Evolutionary conservation across 257 asterid genomes (phyloP), one percentile per base, ranked within the genome.

Genomic region (Thymus mandschuricus): DNA sequence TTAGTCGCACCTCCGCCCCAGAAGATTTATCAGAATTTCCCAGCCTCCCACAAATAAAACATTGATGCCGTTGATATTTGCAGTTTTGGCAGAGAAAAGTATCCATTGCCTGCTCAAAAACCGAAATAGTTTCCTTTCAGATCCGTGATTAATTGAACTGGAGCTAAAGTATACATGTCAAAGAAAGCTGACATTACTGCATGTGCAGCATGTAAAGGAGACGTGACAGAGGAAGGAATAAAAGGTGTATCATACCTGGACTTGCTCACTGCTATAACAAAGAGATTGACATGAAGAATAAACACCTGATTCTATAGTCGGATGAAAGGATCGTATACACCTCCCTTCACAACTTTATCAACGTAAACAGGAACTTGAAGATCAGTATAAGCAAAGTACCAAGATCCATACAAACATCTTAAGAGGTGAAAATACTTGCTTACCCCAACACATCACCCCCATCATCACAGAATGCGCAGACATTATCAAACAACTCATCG

Each of bases 261-360:
- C 83, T 80, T 83, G 84, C 60, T 73, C 79, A 60, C 12, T 68
- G 72, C 64, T 84, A 75, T 80, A 86, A 58, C 92, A 75, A 76
- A 87, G 96, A 70, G 96, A 81, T 83, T 87, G 87, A 78, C 96
- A 89, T 43, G 27, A 43, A 61, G 91, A 82, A 50, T 54, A 71
- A 60, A 72, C 74, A 44, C 96, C 96, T 60, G 90, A 82, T 78
- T 82, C 86, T 68, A 78, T 56, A 52, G 92, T 81, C 71, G 89
- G 86, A 81, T 87, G 96, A 79, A 89, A 89, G 64, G 96, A 87
- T 77, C 94, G 83, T 79, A 85, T 79, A 87, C 96, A 89, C 81
- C 90, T 86, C 75, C 96, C 94, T 82, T 85, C 92, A 64, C 96
- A 89, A 68, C 96, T 87, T 88, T 81, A 78, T 70, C 59, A 58